Conservation (phyloP, 2,329 filamentous ascomycete genomes). For the Plectosphaerella sp. region DNA sequence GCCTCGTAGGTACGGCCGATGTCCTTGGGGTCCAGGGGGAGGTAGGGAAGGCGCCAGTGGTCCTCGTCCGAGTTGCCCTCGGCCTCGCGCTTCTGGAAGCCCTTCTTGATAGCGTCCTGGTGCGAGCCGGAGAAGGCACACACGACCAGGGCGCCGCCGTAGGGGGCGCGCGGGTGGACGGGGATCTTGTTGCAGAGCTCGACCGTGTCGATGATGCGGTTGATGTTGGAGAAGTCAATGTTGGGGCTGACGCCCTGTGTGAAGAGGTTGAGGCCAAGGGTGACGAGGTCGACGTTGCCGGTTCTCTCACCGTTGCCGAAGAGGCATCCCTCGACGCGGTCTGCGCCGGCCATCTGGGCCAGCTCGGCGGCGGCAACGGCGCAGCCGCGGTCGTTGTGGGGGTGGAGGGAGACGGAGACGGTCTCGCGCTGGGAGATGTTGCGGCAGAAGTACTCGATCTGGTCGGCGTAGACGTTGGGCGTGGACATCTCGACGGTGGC, state of each 20-base stretch:
- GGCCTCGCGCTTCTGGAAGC: constrained; percentile 67
- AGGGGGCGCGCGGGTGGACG: constrained; percentile 83
- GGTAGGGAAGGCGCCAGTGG: constrained; percentile 75
- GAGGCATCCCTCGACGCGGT: constrained; percentile 88
- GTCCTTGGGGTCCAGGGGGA: constrained; percentile 87
- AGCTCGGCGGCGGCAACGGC: constrained; percentile 86
- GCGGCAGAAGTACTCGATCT: constrained; percentile 92
- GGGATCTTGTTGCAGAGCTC: constrained; percentile 95
- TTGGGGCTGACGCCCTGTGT: constrained; percentile 83
- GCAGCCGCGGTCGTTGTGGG: constrained; percentile 91
- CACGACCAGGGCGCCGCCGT: constrained; percentile 86
- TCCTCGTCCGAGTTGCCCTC: constrained; percentile 56
- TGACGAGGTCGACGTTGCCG: constrained; percentile 93
- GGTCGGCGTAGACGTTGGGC: constrained; percentile 92
- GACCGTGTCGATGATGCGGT: constrained; percentile 79
- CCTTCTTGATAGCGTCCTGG: constrained; percentile 96
- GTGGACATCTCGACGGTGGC: constrained; percentile 95
- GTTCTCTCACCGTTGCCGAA: constrained; percentile 89
- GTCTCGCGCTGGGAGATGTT: constrained; percentile 82
- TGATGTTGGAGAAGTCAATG: constrained; percentile 89
- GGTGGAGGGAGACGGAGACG: constrained; percentile 84
- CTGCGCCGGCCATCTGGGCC: constrained; percentile 93
- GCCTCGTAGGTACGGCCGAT: constrained; percentile 97
- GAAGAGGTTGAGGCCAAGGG: constrained; percentile 87
- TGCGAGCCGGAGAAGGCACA: constrained; percentile 90